Evolutionary conservation across 768 basidiomycete species (phyloP), one percentile per base, ranked within the genome.

Genomic region (Collybiopsis luxurians): DNA sequence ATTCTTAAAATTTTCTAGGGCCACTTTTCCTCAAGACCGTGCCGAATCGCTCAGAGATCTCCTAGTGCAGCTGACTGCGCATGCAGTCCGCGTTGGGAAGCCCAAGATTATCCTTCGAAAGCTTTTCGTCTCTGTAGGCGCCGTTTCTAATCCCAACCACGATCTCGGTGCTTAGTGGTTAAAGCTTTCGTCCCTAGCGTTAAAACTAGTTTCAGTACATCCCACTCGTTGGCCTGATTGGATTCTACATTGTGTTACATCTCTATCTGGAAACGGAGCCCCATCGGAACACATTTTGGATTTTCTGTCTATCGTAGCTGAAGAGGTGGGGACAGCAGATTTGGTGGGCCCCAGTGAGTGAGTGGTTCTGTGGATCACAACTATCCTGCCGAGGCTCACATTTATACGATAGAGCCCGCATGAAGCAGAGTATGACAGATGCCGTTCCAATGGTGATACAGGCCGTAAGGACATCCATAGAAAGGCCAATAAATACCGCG

Each of bases 31-130:
- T 0, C 60, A 70, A 13, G 84, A 87, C 38, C 77, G 89, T 54
- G 78, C 79, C 1, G 70, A 77, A 30, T 68, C 74, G 13, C 77
- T 95, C 24, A 79, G 85, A 15, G 82, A 88, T 60, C 73, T 90
- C 51, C 70, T 95, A 31, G 73, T 96, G 13, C 79, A 86, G 53
- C 73, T 92, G 30, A 87, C 90, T 2, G 81, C 81, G 1, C 82
- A 85, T 56, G 81, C 89, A 2, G 79, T 89, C 42, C 70, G 77
- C 13, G 75, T 79, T 21, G 78, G 84, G 6, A 80, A 77, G 54
- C 81, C 75, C 65, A 88, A 84, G 61, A 78, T 92, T 60, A 90
- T 92, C 58, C 78, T 93, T 30, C 84, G 92, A 54, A 97, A 95
- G 66, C 73, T 95, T 17, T 97, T 90, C 67, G 91, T 94, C 23